Evolutionary conservation across 2,329 filamentous ascomycete genomes (phyloP), one percentile per base, ranked within the genome.

Genomic region (Claviceps maximensis): DNA sequence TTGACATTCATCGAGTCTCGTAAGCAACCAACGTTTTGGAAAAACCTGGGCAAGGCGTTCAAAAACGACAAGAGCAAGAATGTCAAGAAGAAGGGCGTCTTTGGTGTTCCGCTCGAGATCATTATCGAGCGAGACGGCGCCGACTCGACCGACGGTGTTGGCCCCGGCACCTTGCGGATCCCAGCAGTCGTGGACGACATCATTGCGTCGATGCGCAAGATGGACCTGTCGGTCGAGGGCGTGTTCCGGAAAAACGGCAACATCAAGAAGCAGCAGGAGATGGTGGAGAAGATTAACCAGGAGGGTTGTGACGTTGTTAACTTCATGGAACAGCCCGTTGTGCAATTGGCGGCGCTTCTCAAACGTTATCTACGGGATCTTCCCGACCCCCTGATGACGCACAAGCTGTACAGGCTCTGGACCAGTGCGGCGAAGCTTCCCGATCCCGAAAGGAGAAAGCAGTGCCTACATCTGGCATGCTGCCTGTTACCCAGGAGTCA

Each of bases 161-260:
- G 93, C 0, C 90, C 93, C 12, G 91, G 90, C 19, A 86, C 89
- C 15, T 76, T 98, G 53, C 86, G 89, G 51, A 88, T 98, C 44
- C 93, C 93, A 2, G 87, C 89, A n/a, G 76, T 98, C 51, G 79
- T 98, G n/a, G 91, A 97, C 63, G 91, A 96, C 65, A 84, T 91
- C 49, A 85, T 98, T 40, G 86, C 87, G 4, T 89, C 90, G 13
- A 95, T 98, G 88, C 84, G 90, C 61, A 93, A 91, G 69, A 97
- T 98, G 89, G 93, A 98, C 67, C 89, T 98, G 73, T 97, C 91
- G 1, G 89, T 98, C 1, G 93, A 98, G 69, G 93, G 93, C 62
- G 90, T 98, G 23, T 98, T 98, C 80, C 84, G 93, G 61, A 98
- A 98, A 77, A 98, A 97, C 63, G 93, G 93, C 61, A 98, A 97